Percentiles rank a stretch among this genome's conserved stretches.
Conservation (phyloP, 2,329 filamentous ascomycete genomes). For the Xylaria sp. region DNA sequence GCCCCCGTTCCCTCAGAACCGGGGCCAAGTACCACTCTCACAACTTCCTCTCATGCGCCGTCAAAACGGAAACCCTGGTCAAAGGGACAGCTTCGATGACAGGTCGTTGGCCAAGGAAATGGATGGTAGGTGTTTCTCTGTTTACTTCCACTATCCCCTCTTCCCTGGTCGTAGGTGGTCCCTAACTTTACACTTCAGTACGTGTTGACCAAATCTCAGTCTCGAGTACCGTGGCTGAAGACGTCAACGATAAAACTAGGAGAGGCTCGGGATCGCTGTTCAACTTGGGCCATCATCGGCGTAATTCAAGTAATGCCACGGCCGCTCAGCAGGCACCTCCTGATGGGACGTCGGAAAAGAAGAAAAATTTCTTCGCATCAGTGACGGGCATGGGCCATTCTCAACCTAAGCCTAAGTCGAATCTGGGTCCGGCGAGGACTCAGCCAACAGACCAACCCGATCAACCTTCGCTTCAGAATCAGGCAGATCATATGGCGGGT, state of each 20-base stretch:
- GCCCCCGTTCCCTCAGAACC: conserved; percentile 34
- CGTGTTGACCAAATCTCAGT: conserved; percentile 57
- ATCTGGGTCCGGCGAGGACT: conserved; percentile 31
- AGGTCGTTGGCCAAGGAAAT: conserved; percentile 60
- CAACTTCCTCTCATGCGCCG: conserved; percentile 52
- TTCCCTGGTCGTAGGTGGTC: not conserved
- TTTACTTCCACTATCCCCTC: conserved; percentile 42
- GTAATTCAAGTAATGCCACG: conserved; percentile 41
- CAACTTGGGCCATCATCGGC: conserved; percentile 49
- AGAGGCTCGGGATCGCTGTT: conserved; percentile 55
- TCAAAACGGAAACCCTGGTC: conserved; percentile 53
- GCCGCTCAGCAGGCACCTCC: conserved; percentile 38
- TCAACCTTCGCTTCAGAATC: conserved; percentile 33
- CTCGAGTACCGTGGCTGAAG: conserved; percentile 55
- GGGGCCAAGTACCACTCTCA: conserved; percentile 20
- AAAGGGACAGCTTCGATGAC: conserved; percentile 55
- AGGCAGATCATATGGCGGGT: conserved; percentile 35
- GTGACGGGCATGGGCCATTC: conserved; percentile 39
- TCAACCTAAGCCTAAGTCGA: conserved; percentile 43
- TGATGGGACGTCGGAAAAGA: conserved; percentile 51
- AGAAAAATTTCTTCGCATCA: conserved; percentile 54
- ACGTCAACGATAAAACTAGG: conserved; percentile 53
- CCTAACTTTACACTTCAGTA: conserved; percentile 35
- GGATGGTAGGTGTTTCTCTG: conserved; percentile 55
- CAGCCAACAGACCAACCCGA: conserved; percentile 40